Conservation (phyloP, 2,329 filamentous ascomycete genomes). For the Aspergillus sp. region DNA sequence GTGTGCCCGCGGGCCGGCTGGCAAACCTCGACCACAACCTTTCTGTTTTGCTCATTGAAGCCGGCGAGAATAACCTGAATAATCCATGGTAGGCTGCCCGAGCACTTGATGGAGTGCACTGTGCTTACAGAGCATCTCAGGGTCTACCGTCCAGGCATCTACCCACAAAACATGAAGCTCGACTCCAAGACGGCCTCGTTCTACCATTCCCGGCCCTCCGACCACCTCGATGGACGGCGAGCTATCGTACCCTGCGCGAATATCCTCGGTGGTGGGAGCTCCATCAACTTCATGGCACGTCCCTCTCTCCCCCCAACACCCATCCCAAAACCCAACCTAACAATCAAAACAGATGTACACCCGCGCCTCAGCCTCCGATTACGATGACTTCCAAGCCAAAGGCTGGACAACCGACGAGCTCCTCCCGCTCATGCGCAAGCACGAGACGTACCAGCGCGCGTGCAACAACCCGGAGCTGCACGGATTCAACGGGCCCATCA, state of each 20-base stretch:
- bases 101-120: not conserved
- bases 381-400: slow-evolving; percentile 78
- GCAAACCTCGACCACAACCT: slow-evolving; percentile 77
- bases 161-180: slow-evolving; percentile 77
- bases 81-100: slow-evolving; percentile 62
- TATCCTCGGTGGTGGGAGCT: slow-evolving; percentile 72
- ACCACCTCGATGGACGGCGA: slow-evolving; percentile 71
- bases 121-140: slow-evolving; percentile 33
- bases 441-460: slow-evolving; percentile 75
- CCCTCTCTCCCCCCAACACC: not conserved
- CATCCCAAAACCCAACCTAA: not conserved
- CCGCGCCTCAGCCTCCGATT: slow-evolving; percentile 71
- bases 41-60: slow-evolving; percentile 72
- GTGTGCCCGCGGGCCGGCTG: slow-evolving; percentile 53
- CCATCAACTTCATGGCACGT: slow-evolving; percentile 75
- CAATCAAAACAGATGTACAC: slow-evolving; percentile 67
- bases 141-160: slow-evolving; percentile 76
- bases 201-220: slow-evolving; percentile 76
- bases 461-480: slow-evolving; percentile 67
- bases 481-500: slow-evolving; percentile 79
- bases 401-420: slow-evolving; percentile 80
- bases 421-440: slow-evolving; percentile 77
- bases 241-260: slow-evolving; percentile 77
- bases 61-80: slow-evolving; percentile 74
- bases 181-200: slow-evolving; percentile 83